Conservation (phyloP, 2,329 filamentous ascomycete genomes). For the Neopestalotiopsis clavispora region DNA sequence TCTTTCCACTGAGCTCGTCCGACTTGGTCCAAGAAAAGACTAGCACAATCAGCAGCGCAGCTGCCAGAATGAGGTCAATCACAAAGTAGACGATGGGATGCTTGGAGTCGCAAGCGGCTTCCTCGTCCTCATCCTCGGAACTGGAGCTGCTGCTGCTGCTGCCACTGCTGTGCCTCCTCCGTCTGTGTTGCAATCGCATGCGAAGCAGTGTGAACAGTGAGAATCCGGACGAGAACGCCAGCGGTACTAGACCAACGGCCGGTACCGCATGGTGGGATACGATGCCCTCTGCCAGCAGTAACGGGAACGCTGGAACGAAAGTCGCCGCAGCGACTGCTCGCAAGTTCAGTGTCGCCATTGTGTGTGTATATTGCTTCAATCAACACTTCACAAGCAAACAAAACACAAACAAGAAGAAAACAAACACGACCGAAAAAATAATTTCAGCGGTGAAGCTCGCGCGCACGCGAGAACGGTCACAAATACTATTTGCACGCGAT, state of each 20-base stretch:
- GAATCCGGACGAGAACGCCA: slow-evolving; percentile 39
- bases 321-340: slow-evolving; percentile 40
- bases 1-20: slow-evolving; percentile 28
- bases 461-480: neutral
- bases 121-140: slow-evolving; percentile 11
- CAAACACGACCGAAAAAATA: neutral
- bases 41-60: slow-evolving; percentile 43
- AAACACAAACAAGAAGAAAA: neutral
- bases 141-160: neutral
- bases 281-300: slow-evolving; percentile 44
- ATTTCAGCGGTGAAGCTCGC: neutral
- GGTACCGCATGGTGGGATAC: slow-evolving; percentile 40
- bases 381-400: neutral
- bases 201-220: slow-evolving; percentile 31
- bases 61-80: slow-evolving; percentile 41
- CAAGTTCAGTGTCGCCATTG: slow-evolving; percentile 22
- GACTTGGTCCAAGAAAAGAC: slow-evolving; percentile 45
- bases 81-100: slow-evolving; percentile 44
- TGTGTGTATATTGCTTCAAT: too few relatives aligned
- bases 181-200: slow-evolving; percentile 13
- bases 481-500: neutral
- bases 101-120: slow-evolving; percentile 2
- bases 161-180: slow-evolving; percentile 20
- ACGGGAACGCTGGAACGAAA: slow-evolving; percentile 45
- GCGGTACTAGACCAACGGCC: slow-evolving; percentile 44